Base-by-base conservation (phyloP, 2,329 filamentous ascomycete species). In the Penicillium brasilianum region DNA sequence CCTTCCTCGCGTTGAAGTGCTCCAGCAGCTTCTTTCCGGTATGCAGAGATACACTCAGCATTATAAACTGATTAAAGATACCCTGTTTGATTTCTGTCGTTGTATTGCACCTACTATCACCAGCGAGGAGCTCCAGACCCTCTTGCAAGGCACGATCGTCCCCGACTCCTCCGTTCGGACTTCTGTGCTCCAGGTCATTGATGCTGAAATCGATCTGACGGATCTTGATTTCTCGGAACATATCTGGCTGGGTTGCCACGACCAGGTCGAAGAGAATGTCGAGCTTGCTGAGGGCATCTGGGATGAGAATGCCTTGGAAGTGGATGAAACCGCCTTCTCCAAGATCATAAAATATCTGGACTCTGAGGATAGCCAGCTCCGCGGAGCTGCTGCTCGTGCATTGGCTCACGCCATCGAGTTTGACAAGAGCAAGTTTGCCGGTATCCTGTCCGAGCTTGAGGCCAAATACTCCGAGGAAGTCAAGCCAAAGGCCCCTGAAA, bases 1-100 rank as follows among this genome's bases (percentile, higher is more conserved):
- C 34, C 84, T 97, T 28, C 93, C 94, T 32, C 88, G 95, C 9
- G 84, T 86, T 55, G 87, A 93, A 60, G 83, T 97, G 39, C 77
- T 98, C 4, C 81, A 85, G 2, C 83, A 85, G 3, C 82, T 99
- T 39, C 88, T 97, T 59, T 83, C 82, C 48, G 90, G 93, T 1
- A 96, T 99, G 91, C 91, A 96, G 74, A 85, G 81, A 62, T 97
- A 96, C 75, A 90, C 88, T 48, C 93, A 96, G 72, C 95, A 99
- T 77, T 97, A 97, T 81, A 97, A 97, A 78, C 82, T 93, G 60
- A 88, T 97, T 78, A 97, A 94, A 76, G 95, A 99, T 77, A 96
- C 92, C 71, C 86, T 99, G 65, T 85, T 90, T 57, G 92, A 98
- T 74, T 85, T 96, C 66, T 92, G 91, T 71, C 88, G 93, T 61